Evolutionary conservation across 768 basidiomycete species (phyloP), one percentile per base, ranked within the genome.

Genomic region (Asterophora lycoperdoides): DNA sequence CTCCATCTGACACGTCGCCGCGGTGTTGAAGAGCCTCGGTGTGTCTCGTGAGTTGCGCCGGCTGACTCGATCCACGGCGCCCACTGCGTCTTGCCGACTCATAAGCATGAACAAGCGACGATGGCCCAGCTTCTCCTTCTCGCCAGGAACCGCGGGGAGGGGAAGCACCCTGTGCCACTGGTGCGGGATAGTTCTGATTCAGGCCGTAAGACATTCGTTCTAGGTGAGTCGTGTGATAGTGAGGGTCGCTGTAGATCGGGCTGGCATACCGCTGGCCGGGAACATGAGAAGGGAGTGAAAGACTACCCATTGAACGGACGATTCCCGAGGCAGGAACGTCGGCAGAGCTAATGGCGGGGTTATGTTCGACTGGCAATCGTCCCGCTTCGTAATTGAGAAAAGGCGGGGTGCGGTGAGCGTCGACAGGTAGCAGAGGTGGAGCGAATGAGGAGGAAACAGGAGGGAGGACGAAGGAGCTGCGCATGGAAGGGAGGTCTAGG

Each of bases 41-140:
- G 14, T 53, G 61, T 41, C 56, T 49, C 32, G 54, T 49, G 41
- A 44, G 38, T 44, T 59, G 59, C 9, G 53, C 55, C 32, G 60
- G 54, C 32, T 61, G 62, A 36, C 57, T 60, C 8, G 52, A 60
- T 19, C 61, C 60, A 40, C 58, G 56, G 26, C 54, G 56, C 38
- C 48, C 52, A 44, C 57, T 54, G 23, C 35, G 46, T 17, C 45
- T 43, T 33, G 36, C 30, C 28, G 53, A 46, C 41, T 61, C 60
- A 33, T 52, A 51, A 39, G 55, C 42, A 40, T 53, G 63, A 51
- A 59, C 54, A 52, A 70, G 62, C 1, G 68, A 70, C n/a, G 76
- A 74, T 23, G 68, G 71, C 6, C 76, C 75, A 32, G 74, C 68
- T 53, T 78, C 79, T 8, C 64, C 66, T 50, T 78, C 75, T 55